phyloP scores from a whole-genome alignment of 768 basidiomycete species.

The Trametes coccinea region DNA sequence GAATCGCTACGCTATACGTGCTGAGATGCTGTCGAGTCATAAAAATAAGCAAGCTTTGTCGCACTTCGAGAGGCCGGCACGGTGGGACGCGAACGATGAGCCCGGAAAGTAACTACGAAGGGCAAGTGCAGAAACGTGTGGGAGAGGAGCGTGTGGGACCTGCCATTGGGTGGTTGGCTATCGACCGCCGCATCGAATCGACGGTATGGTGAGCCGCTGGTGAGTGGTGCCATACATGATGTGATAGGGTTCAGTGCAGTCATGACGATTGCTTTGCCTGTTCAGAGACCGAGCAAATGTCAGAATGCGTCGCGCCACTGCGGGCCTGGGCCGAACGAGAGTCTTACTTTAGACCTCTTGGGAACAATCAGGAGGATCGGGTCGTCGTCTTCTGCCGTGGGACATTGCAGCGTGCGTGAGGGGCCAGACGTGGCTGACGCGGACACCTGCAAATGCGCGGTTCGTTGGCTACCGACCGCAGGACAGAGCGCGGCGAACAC shows the following conservation, averaged over 20 bases:
- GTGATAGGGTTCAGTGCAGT: background rate
- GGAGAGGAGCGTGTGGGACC: background rate
- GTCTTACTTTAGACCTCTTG: slow-evolving; percentile 25
- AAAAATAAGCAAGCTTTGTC: slow-evolving; percentile 11
- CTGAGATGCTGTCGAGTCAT: slow-evolving; percentile 8
- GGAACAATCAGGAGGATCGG: slow-evolving; percentile 26
- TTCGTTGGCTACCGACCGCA: slow-evolving; percentile 7
- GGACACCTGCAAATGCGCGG: slow-evolving; percentile 2
- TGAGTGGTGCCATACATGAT: slow-evolving; percentile 1
- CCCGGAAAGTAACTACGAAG: background rate
- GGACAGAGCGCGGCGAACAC: slow-evolving; percentile 3
- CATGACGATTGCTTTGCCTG: slow-evolving; percentile 18
- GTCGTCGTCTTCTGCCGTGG: slow-evolving; percentile 28
- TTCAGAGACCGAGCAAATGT: background rate
- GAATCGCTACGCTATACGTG: slow-evolving; percentile 14
- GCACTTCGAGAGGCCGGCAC: background rate
- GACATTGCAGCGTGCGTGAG: slow-evolving; percentile 3
- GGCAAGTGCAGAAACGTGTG: background rate
- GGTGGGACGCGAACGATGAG: background rate
- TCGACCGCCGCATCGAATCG: background rate
- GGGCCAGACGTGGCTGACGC: background rate
- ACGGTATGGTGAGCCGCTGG: slow-evolving; percentile 7
- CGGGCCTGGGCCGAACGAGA: background rate
- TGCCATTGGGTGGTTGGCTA: background rate
- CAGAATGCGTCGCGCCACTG: slow-evolving; percentile 1